Base-by-base conservation (phyloP, 164 flowering plant species). In the Nelumbo lutea region DNA sequence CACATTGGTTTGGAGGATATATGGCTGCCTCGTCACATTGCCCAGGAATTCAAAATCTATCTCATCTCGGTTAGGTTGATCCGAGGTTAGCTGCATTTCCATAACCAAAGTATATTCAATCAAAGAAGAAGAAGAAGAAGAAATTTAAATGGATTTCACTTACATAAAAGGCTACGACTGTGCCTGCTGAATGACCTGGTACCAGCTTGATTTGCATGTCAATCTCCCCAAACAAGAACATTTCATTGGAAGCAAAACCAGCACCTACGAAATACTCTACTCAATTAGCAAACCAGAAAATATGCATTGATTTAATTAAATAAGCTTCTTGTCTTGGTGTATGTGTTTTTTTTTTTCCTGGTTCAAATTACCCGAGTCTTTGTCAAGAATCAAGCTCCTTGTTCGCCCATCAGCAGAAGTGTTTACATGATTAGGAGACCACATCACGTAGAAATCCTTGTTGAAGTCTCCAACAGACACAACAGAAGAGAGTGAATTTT, bases 1-100 rank as follows among this genome's bases (percentile, higher is more conserved):
- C 2, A 93, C 75, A 79, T 93, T 93, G 27, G 98, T 93, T 75
- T 91, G 97, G 63, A 90, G 83, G 11, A 82, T 86, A 39, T 83
- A 88, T 3, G 90, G 96, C 65, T 93, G 77, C 42, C 96, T 96
- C 0, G 67, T 59, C 13, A 87, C 89, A 75, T 90, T 93, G 6
- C 98, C 98, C 4, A 91, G 89, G 79, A 93, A 93, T 47, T 93
- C 97, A 65, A 89, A 87, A 72, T 89, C 98, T 59, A 91, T 66
- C 74, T 93, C 97, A 47, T 93, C 96, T 1, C 88, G 77, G 55
- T 87, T 86, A 1, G 92, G 89, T 68, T 86, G 90, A 79, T 83
- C 85, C 6, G 96, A 88, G 9, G 85, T 73, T 27, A 93, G 73
- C 98, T 93, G 90, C 86, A 53, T 70, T 8, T 60, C 8, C 38